Percentiles rank a stretch among this genome's conserved stretches.
These are phyloP conservation scores for Ascochyta pisi DNA, from an alignment of 2,329 filamentous ascomycete genomes.

Conservation along the genomic window DNA sequence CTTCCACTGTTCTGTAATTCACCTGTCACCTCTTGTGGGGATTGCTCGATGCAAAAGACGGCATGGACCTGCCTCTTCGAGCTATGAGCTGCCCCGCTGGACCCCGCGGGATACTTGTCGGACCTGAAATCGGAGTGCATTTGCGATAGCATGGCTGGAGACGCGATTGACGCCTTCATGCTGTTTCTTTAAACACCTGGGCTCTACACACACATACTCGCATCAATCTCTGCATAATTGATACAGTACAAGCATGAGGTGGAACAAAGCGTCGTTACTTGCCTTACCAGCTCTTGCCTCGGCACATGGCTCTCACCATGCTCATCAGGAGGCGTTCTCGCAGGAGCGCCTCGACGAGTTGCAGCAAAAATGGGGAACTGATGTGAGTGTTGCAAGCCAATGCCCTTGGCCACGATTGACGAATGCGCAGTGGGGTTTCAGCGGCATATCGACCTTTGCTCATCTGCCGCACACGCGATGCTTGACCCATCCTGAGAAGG, in stretches of 20 bases:
- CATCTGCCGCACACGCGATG: slow-evolving; percentile 58
- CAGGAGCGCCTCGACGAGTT: slow-evolving; percentile 42
- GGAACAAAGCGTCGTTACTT: slow-evolving; percentile 8
- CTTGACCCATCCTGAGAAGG: slow-evolving; percentile 53
- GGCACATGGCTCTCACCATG: slow-evolving; percentile 29
- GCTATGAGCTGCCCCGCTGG: slow-evolving; percentile 11
- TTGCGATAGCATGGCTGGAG: slow-evolving; percentile 7
- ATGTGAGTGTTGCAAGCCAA: slow-evolving; percentile 33
- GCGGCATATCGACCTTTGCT: slow-evolving; percentile 68
- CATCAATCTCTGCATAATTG: neutral
- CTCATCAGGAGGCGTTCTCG: slow-evolving; percentile 38
- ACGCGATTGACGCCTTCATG: slow-evolving; percentile 16
- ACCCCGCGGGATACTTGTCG: slow-evolving; percentile 11
- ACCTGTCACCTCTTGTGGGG: neutral
- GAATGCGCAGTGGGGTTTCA: slow-evolving; percentile 65
- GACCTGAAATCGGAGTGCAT: slow-evolving; percentile 7
- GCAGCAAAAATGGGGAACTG: slow-evolving; percentile 51
- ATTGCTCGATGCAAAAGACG: neutral
- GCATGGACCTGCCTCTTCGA: slow-evolving; percentile 16
- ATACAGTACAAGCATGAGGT: slow-evolving; percentile 5
- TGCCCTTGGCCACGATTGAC: slow-evolving; percentile 9
- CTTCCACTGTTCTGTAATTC: neutral
- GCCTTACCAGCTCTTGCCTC: slow-evolving; percentile 10
- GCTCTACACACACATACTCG: neutral
- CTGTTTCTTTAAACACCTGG: slow-evolving; percentile 5